Base-by-base conservation (phyloP, 495 filamentous ascomycete genomes). In the Jackrogersella multiformis region DNA sequence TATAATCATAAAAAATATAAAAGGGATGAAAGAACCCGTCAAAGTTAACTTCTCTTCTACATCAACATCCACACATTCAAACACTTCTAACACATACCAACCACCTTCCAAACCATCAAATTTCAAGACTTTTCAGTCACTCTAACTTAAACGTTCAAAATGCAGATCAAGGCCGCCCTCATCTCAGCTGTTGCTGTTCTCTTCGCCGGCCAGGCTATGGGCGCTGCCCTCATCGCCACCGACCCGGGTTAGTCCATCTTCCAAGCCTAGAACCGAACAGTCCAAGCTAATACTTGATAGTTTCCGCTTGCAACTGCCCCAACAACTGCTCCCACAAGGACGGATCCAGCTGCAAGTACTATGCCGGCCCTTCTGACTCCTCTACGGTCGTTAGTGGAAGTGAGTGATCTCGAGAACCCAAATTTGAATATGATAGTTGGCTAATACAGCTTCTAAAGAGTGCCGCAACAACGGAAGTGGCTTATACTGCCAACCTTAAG, bases 71-170 rank as follows among this genome's bases (percentile, higher is more conserved):
- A 32, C 45, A 48, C 21, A 26, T 48, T 49, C 26, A 30, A 26
- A 30, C 26, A 18, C 15, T 18, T 18, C 13, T 24, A 49, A 30
- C 13, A 32, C 45, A 49, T 46, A 24, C 42, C 42, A 46, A 46
- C 42, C 9, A 12, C n/a, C 9, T 42, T 16, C 16, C n/a, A 42
- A n/a, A 18, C n/a, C n/a, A 4, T 16, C 45, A 30, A 49, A 26
- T 30, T 24, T 49, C 45, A 36, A 49, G 45, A 49, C 45, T 49
- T 32, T 24, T 49, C 45, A 49, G 45, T 49, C 45, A 49, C 45
- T 18, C 32, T 26, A 15, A 45, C 3, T 7, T 30, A 3, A 45
- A 49, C 24, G 16, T 32, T 49, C 45, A 49, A 49, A 49, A 49
- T 49, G 45, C 26, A 30, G n/a, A 15, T 49, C 45, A 49, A 32